Percentiles rank a stretch among this genome's conserved stretches.
Conservation (phyloP, 805 yeast genomes). For the Saturnispora sekii region DNA sequence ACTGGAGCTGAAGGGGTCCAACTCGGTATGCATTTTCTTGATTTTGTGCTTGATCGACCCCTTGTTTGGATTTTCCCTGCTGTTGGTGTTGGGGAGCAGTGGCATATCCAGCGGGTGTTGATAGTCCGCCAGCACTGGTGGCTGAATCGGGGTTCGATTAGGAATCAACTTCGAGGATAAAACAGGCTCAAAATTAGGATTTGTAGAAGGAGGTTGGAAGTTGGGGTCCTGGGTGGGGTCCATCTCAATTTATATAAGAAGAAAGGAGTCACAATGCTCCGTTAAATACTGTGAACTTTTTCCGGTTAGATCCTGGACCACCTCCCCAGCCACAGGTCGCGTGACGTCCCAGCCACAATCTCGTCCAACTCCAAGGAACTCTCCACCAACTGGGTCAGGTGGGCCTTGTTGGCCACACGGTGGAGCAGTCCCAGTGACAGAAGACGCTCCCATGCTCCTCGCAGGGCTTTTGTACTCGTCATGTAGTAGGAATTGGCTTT, state of each 20-base stretch:
- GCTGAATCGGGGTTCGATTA: slow-evolving; percentile 65
- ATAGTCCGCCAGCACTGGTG: slow-evolving; percentile 66
- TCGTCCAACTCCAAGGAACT: slow-evolving; percentile 10
- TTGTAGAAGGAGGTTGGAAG: slow-evolving; percentile 74
- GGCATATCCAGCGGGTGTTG: slow-evolving; percentile 70
- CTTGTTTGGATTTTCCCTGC: slow-evolving; percentile 11
- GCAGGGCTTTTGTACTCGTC: slow-evolving; percentile 8
- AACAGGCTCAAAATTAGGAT: slow-evolving; percentile 50
- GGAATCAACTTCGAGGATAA: slow-evolving; percentile 67
- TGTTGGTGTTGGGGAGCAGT: slow-evolving; percentile 26
- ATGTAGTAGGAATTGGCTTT: slow-evolving; percentile 2
- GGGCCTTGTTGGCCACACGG: slow-evolving; percentile 1
- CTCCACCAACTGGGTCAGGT: slow-evolving; percentile 3
- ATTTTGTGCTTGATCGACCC: slow-evolving; percentile 20
- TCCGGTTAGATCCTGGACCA: slow-evolving; percentile 5
- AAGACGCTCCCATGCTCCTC: slow-evolving; percentile 16
- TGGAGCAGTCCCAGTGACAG: slow-evolving; percentile 8
- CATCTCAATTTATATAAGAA: slow-evolving; percentile 34
- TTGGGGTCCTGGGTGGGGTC: slow-evolving; percentile 91
- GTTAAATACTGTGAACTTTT: neutral
- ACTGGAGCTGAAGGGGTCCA: slow-evolving; percentile 46
- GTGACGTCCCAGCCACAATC: slow-evolving; percentile 1
- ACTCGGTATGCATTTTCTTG: slow-evolving; percentile 43
- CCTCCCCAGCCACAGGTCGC: slow-evolving; percentile 3
- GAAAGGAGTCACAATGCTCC: neutral